phyloP scores from a whole-genome alignment of 164 flowering plant species.

The Paratinospora sagittata region DNA sequence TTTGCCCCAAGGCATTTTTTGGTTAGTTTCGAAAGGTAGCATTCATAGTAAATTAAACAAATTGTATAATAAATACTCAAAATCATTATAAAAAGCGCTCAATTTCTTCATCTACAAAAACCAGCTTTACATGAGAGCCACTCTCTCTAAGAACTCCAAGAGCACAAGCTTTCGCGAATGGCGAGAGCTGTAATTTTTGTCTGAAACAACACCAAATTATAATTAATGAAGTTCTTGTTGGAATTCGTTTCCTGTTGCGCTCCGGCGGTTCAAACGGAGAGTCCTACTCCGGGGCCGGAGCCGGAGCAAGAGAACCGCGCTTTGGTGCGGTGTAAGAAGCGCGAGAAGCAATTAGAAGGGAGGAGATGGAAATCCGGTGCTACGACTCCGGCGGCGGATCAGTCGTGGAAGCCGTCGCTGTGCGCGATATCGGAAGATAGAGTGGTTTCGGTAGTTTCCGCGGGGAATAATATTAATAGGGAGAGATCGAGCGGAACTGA shows the following conservation, averaged over 20 bases:
- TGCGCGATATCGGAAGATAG: slow-evolving; percentile 15
- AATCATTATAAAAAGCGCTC: too few relatives aligned
- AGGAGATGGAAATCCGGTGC: neutral
- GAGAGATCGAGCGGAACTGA: neutral
- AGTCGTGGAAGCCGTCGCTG: slow-evolving; percentile 15
- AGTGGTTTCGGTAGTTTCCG: neutral
- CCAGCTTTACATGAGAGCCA: neutral
- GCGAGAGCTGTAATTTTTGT: neutral
- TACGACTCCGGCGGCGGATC: neutral
- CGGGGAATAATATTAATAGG: neutral
- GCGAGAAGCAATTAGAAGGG: neutral
- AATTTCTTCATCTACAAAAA: neutral
- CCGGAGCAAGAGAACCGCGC: slow-evolving; percentile 4
- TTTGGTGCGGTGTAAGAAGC: neutral
- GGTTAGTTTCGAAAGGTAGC: neutral
- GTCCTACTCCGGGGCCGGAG: neutral
- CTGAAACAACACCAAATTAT: neutral
- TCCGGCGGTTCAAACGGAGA: neutral
- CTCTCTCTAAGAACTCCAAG: neutral
- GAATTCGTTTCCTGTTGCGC: slow-evolving; percentile 7
- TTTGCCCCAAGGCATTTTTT: neutral
- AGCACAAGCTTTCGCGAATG: neutral
- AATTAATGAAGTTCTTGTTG: slow-evolving; percentile 7
- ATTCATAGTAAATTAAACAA: neutral
- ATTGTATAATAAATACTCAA: too few relatives aligned